Conservation (phyloP, 78 protist species). For the Chrysochromulina parva region DNA sequence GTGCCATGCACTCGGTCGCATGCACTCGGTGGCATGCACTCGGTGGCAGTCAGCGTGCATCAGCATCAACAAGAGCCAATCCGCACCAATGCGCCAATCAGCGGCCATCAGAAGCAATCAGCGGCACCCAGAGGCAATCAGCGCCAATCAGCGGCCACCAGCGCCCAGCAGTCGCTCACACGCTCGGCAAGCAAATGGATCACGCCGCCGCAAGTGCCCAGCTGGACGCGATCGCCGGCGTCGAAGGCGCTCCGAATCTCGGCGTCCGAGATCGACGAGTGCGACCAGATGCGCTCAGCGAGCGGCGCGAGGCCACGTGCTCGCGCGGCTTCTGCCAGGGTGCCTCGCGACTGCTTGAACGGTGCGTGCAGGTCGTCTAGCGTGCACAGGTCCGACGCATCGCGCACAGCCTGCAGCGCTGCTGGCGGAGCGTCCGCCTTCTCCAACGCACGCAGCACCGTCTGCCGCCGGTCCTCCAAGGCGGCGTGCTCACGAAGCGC, state of each 20-base stretch:
- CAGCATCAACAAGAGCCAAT: neutral
- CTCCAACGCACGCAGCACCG: neutral
- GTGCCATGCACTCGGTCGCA: too few species aligned
- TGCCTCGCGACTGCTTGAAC: neutral
- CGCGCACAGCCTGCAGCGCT: neutral
- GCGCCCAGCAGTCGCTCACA: neutral
- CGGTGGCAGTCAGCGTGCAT: neutral
- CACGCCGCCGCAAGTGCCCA: too few species aligned
- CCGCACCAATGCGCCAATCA: neutral
- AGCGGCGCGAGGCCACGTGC: neutral
- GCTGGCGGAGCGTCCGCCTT: neutral
- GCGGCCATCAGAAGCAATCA: too few species aligned
- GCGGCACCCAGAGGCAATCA: neutral
- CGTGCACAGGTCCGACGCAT: neutral
- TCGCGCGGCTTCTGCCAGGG: neutral
- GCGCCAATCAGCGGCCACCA: neutral
- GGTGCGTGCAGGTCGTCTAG: constrained; percentile 13
- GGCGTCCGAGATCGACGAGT: neutral
- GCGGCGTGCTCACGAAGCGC: neutral
- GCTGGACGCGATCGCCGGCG: neutral
- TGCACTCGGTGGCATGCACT: too few species aligned
- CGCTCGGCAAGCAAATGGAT: too few species aligned
- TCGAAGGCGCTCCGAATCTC: neutral
- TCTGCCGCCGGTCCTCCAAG: neutral
- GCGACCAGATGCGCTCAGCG: neutral